Evolutionary conservation across 192 early-diverging fungal genomes (phyloP).

Genomic region (Globomyces pollinis-pini): DNA sequence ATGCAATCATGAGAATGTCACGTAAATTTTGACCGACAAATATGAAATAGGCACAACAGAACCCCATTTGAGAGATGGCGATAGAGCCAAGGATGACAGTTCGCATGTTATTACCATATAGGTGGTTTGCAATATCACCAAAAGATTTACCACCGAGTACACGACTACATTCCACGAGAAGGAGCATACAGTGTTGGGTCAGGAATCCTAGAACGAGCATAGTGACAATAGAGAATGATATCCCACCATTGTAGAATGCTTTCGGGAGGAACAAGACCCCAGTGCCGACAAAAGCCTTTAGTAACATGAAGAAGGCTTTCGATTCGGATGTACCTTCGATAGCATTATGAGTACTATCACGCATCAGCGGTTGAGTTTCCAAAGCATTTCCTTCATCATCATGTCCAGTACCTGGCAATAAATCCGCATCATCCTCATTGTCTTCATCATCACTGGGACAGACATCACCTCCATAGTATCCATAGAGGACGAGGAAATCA

Average conservation of each 20-base stretch:
- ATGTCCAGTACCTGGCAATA: not conserved
- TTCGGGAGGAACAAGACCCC: slow-evolving; percentile 56
- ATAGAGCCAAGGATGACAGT: slow-evolving; percentile 39
- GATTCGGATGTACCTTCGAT: slow-evolving; percentile 39
- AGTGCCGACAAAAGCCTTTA: slow-evolving; percentile 59
- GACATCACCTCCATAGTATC: slow-evolving; percentile 91
- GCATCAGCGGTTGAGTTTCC: slow-evolving; percentile 32
- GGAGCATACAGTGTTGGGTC: slow-evolving; percentile 45
- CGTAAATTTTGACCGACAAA: slow-evolving; percentile 81
- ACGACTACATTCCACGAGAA: slow-evolving; percentile 40
- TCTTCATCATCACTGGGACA: slow-evolving; percentile 62
- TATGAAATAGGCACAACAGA: slow-evolving; percentile 82
- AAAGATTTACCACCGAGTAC: slow-evolving; percentile 40
- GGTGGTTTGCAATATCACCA: slow-evolving; percentile 45
- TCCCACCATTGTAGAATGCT: slow-evolving; percentile 49
- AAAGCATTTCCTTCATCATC: not conserved
- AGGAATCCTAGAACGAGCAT: slow-evolving; percentile 41
- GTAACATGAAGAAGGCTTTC: slow-evolving; percentile 50
- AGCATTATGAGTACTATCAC: slow-evolving; percentile 16
- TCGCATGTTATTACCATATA: slow-evolving; percentile 39
- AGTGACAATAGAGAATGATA: slow-evolving; percentile 34
- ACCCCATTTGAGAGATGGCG: slow-evolving; percentile 59
- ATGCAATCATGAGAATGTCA: slow-evolving; percentile 60
- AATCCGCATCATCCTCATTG: slow-evolving; percentile 22
- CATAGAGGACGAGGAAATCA: slow-evolving; percentile 87